A percentile compares a stretch with the other conserved stretches of the same genome.
phyloP scores from a whole-genome alignment of 1,284 basidiomycete species.

The Anthracocystis panici-leucophaei region DNA sequence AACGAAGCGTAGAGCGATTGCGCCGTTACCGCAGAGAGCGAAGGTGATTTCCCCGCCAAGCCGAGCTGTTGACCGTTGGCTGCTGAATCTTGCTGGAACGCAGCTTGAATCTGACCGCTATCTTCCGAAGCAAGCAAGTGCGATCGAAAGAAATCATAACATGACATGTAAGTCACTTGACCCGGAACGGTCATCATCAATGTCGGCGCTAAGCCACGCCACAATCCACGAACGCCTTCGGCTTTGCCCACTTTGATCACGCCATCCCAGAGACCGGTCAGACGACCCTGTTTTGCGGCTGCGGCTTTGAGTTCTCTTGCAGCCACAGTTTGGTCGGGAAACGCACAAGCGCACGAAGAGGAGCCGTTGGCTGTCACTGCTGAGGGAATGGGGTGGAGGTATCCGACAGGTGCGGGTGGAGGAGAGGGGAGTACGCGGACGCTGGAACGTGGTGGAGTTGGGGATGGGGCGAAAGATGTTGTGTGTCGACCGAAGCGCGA shows the following conservation, averaged over 20 bases:
- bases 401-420: conserved; percentile 39
- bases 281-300: conserved; percentile 41
- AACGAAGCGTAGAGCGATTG: conserved; percentile 75
- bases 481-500: conserved; percentile 36
- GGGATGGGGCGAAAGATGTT: conserved; percentile 29
- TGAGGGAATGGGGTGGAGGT: conserved; percentile 34
- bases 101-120: conserved; percentile 10
- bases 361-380: conserved; percentile 46
- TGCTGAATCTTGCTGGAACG: conserved; percentile 15
- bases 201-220: conserved; percentile 67
- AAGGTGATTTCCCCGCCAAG: conserved; percentile 21
- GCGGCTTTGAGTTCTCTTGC: conserved; percentile 42
- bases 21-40: conserved; percentile 48
- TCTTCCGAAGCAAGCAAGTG: conserved; percentile 53
- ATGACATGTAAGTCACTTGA: conserved; percentile 93
- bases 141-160: conserved; percentile 87
- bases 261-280: conserved; percentile 66
- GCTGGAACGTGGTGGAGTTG: conserved; percentile 33
- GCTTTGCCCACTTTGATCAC: conserved; percentile 60
- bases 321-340: conserved; percentile 48
- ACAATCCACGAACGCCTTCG: conserved; percentile 65
- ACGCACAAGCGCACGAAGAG: conserved; percentile 50
- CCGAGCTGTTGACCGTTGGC: conserved; percentile 25
- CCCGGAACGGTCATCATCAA: conserved; percentile 86
- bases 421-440: conserved; percentile 50